phyloP scores from a whole-genome alignment of 2,329 filamentous ascomycete genomes.

The Penicillium digitatum region DNA sequence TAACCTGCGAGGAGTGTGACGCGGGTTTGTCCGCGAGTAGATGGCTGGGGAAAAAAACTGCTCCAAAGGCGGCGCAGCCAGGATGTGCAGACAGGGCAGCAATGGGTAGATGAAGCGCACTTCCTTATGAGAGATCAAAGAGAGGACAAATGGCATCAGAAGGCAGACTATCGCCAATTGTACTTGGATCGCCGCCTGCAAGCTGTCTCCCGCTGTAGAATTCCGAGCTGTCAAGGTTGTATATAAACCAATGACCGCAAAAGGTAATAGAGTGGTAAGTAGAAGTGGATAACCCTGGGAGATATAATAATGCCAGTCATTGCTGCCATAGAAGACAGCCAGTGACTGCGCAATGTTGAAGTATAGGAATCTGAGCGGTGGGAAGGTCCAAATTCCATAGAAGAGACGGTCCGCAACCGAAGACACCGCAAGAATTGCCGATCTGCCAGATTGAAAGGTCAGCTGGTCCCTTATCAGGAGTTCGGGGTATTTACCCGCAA shows the following conservation, averaged over 20 bases:
- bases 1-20: conserved; percentile 45
- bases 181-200: conserved; percentile 43
- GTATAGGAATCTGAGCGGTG: conserved; percentile 78
- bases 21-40: conserved; percentile 27
- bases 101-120: conserved; percentile 95
- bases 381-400: conserved; percentile 83
- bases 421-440: conserved; percentile 60
- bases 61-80: conserved; percentile 65
- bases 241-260: conserved; percentile 63
- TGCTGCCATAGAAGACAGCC: conserved; percentile 86
- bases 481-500: conserved; percentile 48
- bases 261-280: conserved; percentile 77
- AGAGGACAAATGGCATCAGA: conserved; percentile 61
- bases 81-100: conserved; percentile 76
- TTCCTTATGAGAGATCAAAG: conserved; percentile 88
- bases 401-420: conserved; percentile 68
- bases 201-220: conserved; percentile 31
- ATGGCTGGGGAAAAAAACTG: conserved; percentile 58
- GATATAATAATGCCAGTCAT: conserved; percentile 89
- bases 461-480: not conserved
- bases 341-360: conserved; percentile 88
- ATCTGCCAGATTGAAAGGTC: conserved; percentile 34
- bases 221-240: conserved; percentile 42
- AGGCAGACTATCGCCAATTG: conserved; percentile 58
- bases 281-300: conserved; percentile 85